A percentile compares a stretch with the other conserved stretches of the same genome.
Conservation (phyloP, 768 basidiomycete species). For the Psilocybe cyanescens region DNA sequence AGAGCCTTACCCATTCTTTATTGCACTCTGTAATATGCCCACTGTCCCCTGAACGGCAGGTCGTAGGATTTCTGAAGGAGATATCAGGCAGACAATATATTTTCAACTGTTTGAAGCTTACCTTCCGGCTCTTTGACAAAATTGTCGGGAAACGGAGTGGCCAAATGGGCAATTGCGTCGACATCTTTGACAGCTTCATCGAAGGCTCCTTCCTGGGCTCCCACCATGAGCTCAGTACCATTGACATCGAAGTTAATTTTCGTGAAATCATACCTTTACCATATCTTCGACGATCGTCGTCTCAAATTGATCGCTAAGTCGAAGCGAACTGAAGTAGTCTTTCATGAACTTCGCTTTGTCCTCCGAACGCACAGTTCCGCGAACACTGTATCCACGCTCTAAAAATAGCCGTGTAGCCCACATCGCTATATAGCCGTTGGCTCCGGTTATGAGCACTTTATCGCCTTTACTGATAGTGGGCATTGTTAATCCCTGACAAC, state of each 20-base stretch:
- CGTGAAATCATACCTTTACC: slow-evolving; percentile 28
- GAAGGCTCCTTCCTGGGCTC: slow-evolving; percentile 61
- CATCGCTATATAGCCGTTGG: slow-evolving; percentile 60
- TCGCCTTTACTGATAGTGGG: slow-evolving; percentile 17
- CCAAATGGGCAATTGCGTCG: slow-evolving; percentile 71
- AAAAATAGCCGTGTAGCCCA: slow-evolving; percentile 62
- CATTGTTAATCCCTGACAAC: slow-evolving; percentile 5
- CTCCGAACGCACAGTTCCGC: slow-evolving; percentile 67
- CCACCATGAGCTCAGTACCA: too few species aligned
- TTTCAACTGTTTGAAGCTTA: not conserved
- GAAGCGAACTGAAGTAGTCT: slow-evolving; percentile 51
- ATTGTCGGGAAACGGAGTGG: slow-evolving; percentile 59
- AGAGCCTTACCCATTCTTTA: slow-evolving; percentile 52
- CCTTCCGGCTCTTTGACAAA: slow-evolving; percentile 16
- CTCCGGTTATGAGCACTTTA: slow-evolving; percentile 58
- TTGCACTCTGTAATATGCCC: slow-evolving; percentile 61
- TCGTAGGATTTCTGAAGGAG: slow-evolving; percentile 53
- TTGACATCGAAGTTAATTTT: too few species aligned
- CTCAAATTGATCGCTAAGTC: slow-evolving; percentile 61
- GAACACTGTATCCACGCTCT: slow-evolving; percentile 62
- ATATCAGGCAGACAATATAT: not conserved
- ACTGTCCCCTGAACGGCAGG: slow-evolving; percentile 79
- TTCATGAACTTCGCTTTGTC: slow-evolving; percentile 63
- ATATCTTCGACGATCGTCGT: slow-evolving; percentile 74
- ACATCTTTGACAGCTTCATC: slow-evolving; percentile 79